Evolutionary conservation across 2,329 filamentous ascomycete species (phyloP).

Genomic region (Colletotrichum ledebouriae): DNA sequence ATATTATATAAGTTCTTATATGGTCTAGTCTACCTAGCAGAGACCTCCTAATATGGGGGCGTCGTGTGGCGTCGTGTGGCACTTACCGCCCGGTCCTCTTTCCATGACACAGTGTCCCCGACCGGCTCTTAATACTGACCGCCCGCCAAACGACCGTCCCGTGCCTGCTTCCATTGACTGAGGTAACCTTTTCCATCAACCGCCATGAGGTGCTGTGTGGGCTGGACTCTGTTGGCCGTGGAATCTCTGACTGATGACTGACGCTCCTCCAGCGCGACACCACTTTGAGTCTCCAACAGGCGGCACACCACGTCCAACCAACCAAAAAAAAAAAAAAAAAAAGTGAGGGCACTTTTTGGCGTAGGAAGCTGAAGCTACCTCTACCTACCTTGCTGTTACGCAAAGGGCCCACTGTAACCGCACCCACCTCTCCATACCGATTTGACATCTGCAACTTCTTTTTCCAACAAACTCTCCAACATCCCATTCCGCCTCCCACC

Average conservation of each 20-base stretch:
- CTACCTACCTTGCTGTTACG: conserved; percentile 42
- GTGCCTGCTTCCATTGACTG: conserved; percentile 1
- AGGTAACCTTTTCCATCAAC: too few species aligned
- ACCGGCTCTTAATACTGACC: conserved; percentile 20
- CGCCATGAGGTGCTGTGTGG: background rate
- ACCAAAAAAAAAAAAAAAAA: background rate
- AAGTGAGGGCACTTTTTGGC: background rate
- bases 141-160: conserved; percentile 3
- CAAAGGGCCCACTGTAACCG: conserved; percentile 43
- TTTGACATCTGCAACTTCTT: conserved; percentile 44
- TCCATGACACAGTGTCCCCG: conserved; percentile 16
- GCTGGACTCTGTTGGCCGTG: background rate
- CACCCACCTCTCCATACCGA: conserved; percentile 42
- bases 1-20: too few species aligned
- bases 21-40: too few species aligned
- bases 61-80: too few species aligned
- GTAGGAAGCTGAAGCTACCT: conserved; percentile 32
- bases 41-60: too few species aligned
- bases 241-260: conserved; percentile 12
- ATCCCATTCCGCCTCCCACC: conserved; percentile 31
- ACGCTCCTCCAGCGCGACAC: background rate
- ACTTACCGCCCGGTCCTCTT: conserved; percentile 14
- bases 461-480: conserved; percentile 41
- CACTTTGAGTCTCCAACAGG: background rate
- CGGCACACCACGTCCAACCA: background rate